A percentile compares a stretch with the other conserved stretches of the same genome.
phyloP scores from a whole-genome alignment of 371 early-diverging fungal species.

The Basidiobolus meristosporus region DNA sequence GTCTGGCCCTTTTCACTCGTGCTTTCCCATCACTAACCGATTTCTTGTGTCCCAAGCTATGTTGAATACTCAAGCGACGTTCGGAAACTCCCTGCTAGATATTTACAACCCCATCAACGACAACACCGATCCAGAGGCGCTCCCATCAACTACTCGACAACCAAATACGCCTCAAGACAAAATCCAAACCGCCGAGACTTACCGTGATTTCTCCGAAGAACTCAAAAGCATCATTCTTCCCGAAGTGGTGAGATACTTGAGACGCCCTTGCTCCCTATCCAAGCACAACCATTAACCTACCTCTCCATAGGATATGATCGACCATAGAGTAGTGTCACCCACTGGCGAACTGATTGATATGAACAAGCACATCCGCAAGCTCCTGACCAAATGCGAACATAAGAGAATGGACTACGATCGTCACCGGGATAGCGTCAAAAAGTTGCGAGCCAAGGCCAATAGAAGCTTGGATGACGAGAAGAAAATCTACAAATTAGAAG shows the following conservation, averaged over 20 bases:
- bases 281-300: background rate
- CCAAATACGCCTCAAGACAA: conserved; percentile 31
- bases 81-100: conserved; percentile 36
- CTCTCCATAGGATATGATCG: conserved; percentile 31
- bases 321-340: conserved; percentile 49
- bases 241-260: conserved; percentile 1
- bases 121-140: conserved; percentile 14
- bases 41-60: conserved; percentile 14
- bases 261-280: background rate
- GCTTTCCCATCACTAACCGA: conserved; percentile 1
- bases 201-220: conserved; percentile 22
- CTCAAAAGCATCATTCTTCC: too few species aligned
- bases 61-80: conserved; percentile 42
- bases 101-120: conserved; percentile 25
- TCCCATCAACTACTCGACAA: conserved; percentile 27
- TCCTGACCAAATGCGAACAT: conserved; percentile 60
- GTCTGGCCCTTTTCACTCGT: conserved; percentile 1
- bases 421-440: conserved; percentile 37
- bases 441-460: conserved; percentile 40
- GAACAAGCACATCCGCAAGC: conserved; percentile 41
- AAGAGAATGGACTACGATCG: conserved; percentile 75
- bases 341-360: conserved; percentile 35
- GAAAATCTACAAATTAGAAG: conserved; percentile 29
- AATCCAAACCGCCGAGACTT: conserved; percentile 37
- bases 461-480: conserved; percentile 51